Evolutionary conservation across 2,329 filamentous ascomycete species (phyloP).

Genomic region (Cladobotryum mycophilum): DNA sequence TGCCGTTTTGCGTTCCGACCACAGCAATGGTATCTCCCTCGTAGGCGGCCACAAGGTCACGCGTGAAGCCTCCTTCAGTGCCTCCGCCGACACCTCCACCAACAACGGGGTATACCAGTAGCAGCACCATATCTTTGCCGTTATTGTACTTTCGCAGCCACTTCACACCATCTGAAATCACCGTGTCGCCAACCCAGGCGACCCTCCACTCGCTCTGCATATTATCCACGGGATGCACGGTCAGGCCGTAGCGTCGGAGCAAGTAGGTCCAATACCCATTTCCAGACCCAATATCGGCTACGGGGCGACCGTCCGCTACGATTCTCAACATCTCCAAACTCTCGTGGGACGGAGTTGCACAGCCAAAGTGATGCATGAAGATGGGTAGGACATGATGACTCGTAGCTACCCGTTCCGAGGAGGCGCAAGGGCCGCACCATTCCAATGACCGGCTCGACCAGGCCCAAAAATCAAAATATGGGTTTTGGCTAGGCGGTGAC

Average conservation of each 20-base stretch:
- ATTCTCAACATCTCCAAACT: conserved; percentile 53
- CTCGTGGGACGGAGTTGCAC: conserved; percentile 63
- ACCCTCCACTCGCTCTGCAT: conserved; percentile 62
- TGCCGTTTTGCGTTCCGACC: conserved; percentile 67
- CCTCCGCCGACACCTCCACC: conserved; percentile 58
- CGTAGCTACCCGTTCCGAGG: conserved; percentile 45
- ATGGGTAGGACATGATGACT: conserved; percentile 66
- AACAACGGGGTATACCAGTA: conserved; percentile 69
- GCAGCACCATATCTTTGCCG: conserved; percentile 51
- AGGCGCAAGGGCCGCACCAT: conserved; percentile 55
- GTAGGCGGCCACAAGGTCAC: conserved; percentile 54
- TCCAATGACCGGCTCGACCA: conserved; percentile 59
- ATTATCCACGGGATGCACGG: conserved; percentile 58
- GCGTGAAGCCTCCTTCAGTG: conserved; percentile 58
- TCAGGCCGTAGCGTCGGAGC: conserved; percentile 53
- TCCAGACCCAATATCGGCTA: conserved; percentile 64
- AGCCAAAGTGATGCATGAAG: conserved; percentile 75
- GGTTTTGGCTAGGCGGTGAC: conserved; percentile 46
- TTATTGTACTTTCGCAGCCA: conserved; percentile 47
- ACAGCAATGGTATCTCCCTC: conserved; percentile 60
- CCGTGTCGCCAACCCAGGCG: conserved; percentile 62
- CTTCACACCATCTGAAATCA: conserved; percentile 51
- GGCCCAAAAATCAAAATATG: conserved; percentile 61
- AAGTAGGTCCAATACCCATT: conserved; percentile 73
- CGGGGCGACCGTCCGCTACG: conserved; percentile 44